phyloP scores from a whole-genome alignment of 345 rosid species.

The Microcos paniculata region DNA sequence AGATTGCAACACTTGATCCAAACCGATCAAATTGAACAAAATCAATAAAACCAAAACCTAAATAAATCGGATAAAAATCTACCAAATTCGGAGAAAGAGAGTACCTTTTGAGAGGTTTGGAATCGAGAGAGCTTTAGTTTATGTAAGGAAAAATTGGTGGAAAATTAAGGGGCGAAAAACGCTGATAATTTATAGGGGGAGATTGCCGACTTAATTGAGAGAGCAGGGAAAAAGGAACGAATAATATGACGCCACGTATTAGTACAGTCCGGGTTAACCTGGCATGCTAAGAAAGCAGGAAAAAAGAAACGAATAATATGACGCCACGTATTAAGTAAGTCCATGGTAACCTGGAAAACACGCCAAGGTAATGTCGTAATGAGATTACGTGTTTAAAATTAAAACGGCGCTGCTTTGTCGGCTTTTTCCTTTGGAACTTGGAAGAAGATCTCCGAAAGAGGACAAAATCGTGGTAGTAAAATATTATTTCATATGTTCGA shows the following conservation, averaged over 20 bases:
- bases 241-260: conserved; percentile 1
- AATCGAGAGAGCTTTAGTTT: not conserved
- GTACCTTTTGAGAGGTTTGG: not conserved
- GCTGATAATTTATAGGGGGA: not conserved
- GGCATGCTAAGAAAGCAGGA: not conserved
- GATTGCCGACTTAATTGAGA: not conserved
- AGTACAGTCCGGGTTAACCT: too few relatives aligned
- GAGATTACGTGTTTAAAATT: too few relatives aligned
- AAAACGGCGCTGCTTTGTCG: too few relatives aligned
- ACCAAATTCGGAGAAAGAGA: not conserved
- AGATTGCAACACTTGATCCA: not conserved
- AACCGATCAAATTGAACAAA: not conserved
- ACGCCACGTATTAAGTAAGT: not conserved
- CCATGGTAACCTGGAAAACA: too few relatives aligned
- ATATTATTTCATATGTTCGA: too few relatives aligned
- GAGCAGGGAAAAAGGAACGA: not conserved
- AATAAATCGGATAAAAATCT: not conserved
- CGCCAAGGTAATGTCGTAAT: too few relatives aligned
- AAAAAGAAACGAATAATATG: not conserved
- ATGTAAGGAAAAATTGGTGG: not conserved
- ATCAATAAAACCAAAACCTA: not conserved
- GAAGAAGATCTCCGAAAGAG: too few relatives aligned
- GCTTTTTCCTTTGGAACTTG: too few relatives aligned
- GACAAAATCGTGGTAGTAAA: too few relatives aligned
- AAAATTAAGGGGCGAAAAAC: not conserved